Base-by-base conservation (phyloP, 1,139 yeast genomes). In the Meyerozyma sp. region DNA sequence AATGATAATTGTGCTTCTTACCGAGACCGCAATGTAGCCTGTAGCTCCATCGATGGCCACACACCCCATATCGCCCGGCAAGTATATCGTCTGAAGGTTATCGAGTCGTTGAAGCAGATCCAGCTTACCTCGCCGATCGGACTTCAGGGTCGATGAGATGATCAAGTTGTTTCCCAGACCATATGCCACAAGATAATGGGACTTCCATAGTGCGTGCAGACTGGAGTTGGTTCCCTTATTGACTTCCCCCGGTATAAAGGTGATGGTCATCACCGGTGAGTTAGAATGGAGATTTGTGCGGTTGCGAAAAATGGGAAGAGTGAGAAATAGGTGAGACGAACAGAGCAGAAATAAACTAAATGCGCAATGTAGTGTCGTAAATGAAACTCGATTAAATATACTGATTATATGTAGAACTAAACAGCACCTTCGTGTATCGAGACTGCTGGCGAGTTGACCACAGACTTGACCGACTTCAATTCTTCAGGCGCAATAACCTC, bases 101-200 rank as follows among this genome's bases (percentile, higher is more conserved):
- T 34, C 37, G 26, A 34, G 37, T 20, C 37, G 57, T 14, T 30
- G 34, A 11, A 30, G 10, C 34, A 30, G 34, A 8, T 30, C 34
- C 16, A 30, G 20, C 5, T 30, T 30, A 14, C 20, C 9, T 9
- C 34, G 34, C 20, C 34, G 10, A 13, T 14, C 20, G 20, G 34
- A 14, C 30, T 49, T 65, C 32, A 65, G 63, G 28, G 56, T 52
- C 34, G 62, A 55, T 32, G 59, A 57, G 13, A 90, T 74, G 39
- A 90, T 84, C 52, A 91, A 66, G 59, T 89, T 90, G 63, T 90
- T 89, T 1, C 96, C 97, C 2, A 96, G 87, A 44, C 93, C 87
- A 58, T 91, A 91, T 0, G 82, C 84, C 25, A 86, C 66, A 8
- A 90, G 64, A 44, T 82, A 77, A 48, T 79, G 81, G 18, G 73